Percentiles rank a stretch among this genome's conserved stretches.
phyloP scores from a whole-genome alignment of 2,329 filamentous ascomycete genomes.

The Claviceps quebecensis region DNA sequence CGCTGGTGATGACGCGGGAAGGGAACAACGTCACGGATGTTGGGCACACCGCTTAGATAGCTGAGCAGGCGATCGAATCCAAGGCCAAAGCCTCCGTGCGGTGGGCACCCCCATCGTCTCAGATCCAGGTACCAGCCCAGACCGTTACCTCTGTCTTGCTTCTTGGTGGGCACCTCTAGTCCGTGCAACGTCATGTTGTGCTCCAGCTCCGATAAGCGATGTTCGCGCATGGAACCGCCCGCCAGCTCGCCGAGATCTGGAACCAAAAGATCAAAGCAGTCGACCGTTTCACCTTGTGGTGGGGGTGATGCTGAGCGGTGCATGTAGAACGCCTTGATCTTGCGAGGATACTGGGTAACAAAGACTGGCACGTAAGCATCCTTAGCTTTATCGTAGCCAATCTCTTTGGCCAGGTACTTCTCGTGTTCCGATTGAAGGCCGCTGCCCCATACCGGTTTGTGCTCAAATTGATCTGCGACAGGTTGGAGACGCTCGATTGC shows the following conservation, averaged over 20 bases:
- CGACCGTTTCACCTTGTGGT: conserved; percentile 44
- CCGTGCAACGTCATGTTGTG: conserved; percentile 58
- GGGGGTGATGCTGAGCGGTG: conserved; percentile 21
- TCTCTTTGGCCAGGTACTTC: conserved; percentile 59
- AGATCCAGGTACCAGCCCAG: conserved; percentile 83
- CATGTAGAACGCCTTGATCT: conserved; percentile 79
- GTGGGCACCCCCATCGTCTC: conserved; percentile 78
- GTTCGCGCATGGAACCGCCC: conserved; percentile 80
- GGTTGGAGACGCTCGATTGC: conserved; percentile 57
- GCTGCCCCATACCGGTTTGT: conserved; percentile 53
- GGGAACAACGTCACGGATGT: conserved; percentile 70
- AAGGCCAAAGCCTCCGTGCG: conserved; percentile 81
- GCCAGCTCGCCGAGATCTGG: conserved; percentile 77
- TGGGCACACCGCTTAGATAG: conserved; percentile 69
- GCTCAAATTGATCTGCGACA: conserved; percentile 49
- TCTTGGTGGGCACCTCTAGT: conserved; percentile 30
- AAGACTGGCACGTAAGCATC: conserved; percentile 57
- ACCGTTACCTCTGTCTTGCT: conserved; percentile 13
- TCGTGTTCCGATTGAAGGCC: conserved; percentile 88
- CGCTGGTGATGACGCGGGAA: conserved; percentile 65
- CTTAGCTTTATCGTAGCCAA: conserved; percentile 38
- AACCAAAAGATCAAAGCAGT: conserved; percentile 82
- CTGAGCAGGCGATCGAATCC: conserved; percentile 79
- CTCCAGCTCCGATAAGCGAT: conserved; percentile 53
- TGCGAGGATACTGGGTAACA: conserved; percentile 81